Conservation (phyloP, 805 yeast species). For the Yueomyces sp. region DNA sequence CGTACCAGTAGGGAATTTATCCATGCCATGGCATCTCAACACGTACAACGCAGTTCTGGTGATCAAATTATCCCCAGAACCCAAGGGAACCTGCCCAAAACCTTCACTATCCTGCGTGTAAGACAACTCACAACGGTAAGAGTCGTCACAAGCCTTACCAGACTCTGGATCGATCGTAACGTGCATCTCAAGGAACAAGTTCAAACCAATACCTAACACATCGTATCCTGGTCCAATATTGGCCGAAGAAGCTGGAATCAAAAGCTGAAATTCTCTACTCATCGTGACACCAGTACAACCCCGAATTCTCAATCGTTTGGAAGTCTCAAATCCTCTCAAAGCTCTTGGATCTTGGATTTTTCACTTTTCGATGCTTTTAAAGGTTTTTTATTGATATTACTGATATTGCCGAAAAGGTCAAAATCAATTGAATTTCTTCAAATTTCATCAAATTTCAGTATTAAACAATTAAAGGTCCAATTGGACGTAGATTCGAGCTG, state of each 20-base stretch:
- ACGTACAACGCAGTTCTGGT: conserved; percentile 91
- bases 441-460: too few relatives aligned
- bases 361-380: too few relatives aligned
- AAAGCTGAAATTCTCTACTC: conserved; percentile 43
- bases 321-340: too few relatives aligned
- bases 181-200: conserved; percentile 54
- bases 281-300: conserved; percentile 8
- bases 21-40: conserved; percentile 65
- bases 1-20: conserved; percentile 75
- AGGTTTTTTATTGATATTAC: too few relatives aligned
- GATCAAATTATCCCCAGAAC: conserved; percentile 68
- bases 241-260: conserved; percentile 94
- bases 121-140: conserved; percentile 51
- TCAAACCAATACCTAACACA: conserved; percentile 84
- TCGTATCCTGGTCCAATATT: conserved; percentile 98
- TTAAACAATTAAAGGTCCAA: too few relatives aligned
- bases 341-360: too few relatives aligned
- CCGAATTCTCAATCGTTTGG: too few relatives aligned
- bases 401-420: too few relatives aligned
- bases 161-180: conserved; percentile 32
- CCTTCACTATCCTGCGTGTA: conserved; percentile 69
- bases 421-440: too few relatives aligned
- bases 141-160: conserved; percentile 8
- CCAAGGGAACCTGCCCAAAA: conserved; percentile 63
- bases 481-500: too few relatives aligned